Conservation (phyloP, 2,329 filamentous ascomycete genomes). For the Cordyceps fumosorosea region DNA sequence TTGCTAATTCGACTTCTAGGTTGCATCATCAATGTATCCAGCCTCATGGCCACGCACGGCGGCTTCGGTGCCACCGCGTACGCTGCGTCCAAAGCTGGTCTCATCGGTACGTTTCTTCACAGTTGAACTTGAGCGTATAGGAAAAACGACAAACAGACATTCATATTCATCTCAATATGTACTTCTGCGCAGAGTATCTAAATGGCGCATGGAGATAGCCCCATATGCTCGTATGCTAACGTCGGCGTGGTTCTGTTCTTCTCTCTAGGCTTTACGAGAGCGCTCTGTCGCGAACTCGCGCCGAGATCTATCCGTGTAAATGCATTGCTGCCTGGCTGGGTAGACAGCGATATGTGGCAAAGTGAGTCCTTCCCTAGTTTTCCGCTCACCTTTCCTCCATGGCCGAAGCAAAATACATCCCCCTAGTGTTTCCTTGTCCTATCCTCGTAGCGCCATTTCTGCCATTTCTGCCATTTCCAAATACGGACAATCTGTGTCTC, state of each 20-base stretch:
- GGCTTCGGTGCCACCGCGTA: conserved; percentile 67
- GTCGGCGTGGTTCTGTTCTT: conserved; percentile 1
- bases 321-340: conserved; percentile 75
- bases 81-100: conserved; percentile 72
- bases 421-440: not conserved
- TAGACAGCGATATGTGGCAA: conserved; percentile 72
- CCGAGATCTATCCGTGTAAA: conserved; percentile 64
- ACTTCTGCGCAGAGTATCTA: not conserved
- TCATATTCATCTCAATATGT: conserved; percentile 3
- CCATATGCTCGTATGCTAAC: not conserved
- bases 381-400: not conserved
- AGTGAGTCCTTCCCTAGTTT: conserved; percentile 39
- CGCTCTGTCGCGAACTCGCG: conserved; percentile 57
- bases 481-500: not conserved
- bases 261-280: conserved; percentile 57
- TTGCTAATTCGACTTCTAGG: conserved; percentile 26
- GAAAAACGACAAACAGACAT: not conserved
- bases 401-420: not conserved
- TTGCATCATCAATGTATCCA: conserved; percentile 78
- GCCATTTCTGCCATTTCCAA: too few relatives aligned
- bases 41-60: conserved; percentile 63
- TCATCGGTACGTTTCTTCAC: conserved; percentile 51
- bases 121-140: not conserved
- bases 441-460: not conserved
- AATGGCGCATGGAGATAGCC: not conserved